These are phyloP conservation scores for Hypsizygus ulmarius DNA, from an alignment of 1,284 basidiomycete genomes.

Conservation along the genomic window DNA sequence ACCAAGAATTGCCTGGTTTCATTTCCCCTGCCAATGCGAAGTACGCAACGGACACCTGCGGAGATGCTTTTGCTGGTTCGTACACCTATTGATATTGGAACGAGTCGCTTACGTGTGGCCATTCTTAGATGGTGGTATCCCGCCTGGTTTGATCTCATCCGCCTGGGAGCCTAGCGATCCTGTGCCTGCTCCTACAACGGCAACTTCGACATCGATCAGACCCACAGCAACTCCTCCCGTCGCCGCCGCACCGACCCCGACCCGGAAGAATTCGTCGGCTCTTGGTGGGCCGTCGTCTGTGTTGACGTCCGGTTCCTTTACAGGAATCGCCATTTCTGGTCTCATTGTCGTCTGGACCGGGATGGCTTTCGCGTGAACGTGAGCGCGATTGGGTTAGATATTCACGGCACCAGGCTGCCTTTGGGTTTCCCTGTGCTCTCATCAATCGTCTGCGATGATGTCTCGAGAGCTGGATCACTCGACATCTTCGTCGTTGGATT, in stretches of 20 bases:
- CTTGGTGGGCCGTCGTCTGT: background rate
- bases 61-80: slow-evolving; percentile 44
- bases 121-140: slow-evolving; percentile 20
- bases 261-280: slow-evolving; percentile 12
- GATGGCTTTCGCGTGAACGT: slow-evolving; percentile 4
- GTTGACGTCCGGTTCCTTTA: slow-evolving; percentile 7
- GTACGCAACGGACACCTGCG: slow-evolving; percentile 33
- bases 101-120: background rate
- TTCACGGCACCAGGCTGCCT: too few species aligned
- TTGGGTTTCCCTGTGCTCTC: background rate
- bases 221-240: slow-evolving; percentile 8
- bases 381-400: background rate
- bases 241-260: slow-evolving; percentile 2
- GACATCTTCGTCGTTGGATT: slow-evolving; percentile 4
- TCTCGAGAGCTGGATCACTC: slow-evolving; percentile 18
- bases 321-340: slow-evolving; percentile 5
- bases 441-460: background rate
- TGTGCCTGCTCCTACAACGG: background rate
- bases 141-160: slow-evolving; percentile 15
- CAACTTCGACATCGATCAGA: background rate
- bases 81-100: background rate
- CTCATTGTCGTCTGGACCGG: slow-evolving; percentile 7
- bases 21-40: slow-evolving; percentile 22
- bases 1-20: slow-evolving; percentile 28
- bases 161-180: slow-evolving; percentile 9